Conservation (phyloP, 2,329 filamentous ascomycete species). For the Cladosporium sphaerospermum region DNA sequence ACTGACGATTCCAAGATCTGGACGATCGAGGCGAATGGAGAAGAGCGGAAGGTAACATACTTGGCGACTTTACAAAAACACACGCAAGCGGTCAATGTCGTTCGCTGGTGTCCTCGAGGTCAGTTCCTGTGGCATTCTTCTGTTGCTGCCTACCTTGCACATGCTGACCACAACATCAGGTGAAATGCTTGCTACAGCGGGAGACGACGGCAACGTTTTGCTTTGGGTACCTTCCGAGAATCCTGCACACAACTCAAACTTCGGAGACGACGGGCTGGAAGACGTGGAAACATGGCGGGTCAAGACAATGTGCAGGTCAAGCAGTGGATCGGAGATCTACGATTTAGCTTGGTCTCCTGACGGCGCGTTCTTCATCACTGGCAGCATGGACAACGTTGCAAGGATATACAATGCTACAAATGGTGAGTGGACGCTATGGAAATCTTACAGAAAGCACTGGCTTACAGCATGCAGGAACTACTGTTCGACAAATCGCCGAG, state of each 20-base stretch:
- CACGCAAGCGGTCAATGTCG: constrained; percentile 95
- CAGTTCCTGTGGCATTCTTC: constrained; percentile 23
- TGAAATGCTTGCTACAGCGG: constrained; percentile 87
- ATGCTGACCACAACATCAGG: constrained; percentile 46
- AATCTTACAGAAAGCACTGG: constrained; percentile 1
- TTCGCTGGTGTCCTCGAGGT: constrained; percentile 93
- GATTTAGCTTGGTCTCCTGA: constrained; percentile 99
- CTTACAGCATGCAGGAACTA: constrained; percentile 42
- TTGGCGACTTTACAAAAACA: constrained; percentile 88
- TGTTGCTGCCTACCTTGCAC: background rate
- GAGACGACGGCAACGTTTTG: constrained; percentile 94
- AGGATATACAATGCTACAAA: constrained; percentile 93
- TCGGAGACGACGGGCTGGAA: constrained; percentile 71
- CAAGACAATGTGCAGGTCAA: constrained; percentile 95
- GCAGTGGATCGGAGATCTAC: constrained; percentile 85
- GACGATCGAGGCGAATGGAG: constrained; percentile 78
- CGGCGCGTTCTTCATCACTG: constrained; percentile 90
- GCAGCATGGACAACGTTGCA: constrained; percentile 98
- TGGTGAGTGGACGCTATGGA: constrained; percentile 48
- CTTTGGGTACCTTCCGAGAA: constrained; percentile 88
- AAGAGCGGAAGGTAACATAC: constrained; percentile 85
- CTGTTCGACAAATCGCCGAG: constrained; percentile 90
- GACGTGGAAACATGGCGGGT: constrained; percentile 96
- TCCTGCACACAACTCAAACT: constrained; percentile 53
- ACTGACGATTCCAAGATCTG: constrained; percentile 58